Evolutionary conservation across 805 yeast genomes (phyloP).

Genomic region (Hanseniaspora hatyaiensis): DNA sequence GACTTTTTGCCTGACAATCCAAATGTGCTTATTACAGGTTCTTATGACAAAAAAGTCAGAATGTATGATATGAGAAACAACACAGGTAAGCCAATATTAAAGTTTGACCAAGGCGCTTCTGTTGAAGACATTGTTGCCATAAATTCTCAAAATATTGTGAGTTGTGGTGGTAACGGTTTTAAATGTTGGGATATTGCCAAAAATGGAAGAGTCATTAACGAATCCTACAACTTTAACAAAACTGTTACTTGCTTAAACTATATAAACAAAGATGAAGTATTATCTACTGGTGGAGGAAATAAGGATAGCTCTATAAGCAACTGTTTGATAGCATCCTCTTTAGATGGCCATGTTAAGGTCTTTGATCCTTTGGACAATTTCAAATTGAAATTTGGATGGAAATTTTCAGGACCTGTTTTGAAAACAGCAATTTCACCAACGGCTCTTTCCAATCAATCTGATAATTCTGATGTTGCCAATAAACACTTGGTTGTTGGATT

Average conservation of each 20-base stretch:
- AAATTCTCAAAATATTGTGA: conserved; percentile 57
- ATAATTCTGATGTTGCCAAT: conserved; percentile 19
- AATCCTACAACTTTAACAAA: conserved; percentile 79
- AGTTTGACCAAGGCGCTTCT: conserved; percentile 65
- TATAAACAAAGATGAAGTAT: conserved; percentile 23
- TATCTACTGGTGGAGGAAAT: conserved; percentile 16
- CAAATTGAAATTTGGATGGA: conserved; percentile 95
- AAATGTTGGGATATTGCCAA: conserved; percentile 80
- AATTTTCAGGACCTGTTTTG: conserved; percentile 86
- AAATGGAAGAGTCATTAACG: conserved; percentile 51
- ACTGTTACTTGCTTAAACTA: conserved; percentile 68
- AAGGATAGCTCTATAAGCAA: conserved; percentile 24
- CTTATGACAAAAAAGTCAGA: conserved; percentile 80
- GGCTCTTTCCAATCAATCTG: conserved; percentile 22
- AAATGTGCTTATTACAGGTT: conserved; percentile 78
- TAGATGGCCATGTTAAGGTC: conserved; percentile 95
- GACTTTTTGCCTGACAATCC: conserved; percentile 64
- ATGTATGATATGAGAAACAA: conserved; percentile 67
- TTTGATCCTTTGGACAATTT: conserved; percentile 69
- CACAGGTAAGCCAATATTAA: conserved; percentile 42
- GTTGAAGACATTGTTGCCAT: conserved; percentile 75
- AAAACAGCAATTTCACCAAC: conserved; percentile 83
- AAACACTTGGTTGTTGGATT: conserved; percentile 89
- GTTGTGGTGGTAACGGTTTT: conserved; percentile 71
- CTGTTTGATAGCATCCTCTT: conserved; percentile 76